These are phyloP conservation scores for Pyrenochaeta sp. DNA, from an alignment of 2,329 filamentous ascomycete genomes.

Conservation along the genomic window DNA sequence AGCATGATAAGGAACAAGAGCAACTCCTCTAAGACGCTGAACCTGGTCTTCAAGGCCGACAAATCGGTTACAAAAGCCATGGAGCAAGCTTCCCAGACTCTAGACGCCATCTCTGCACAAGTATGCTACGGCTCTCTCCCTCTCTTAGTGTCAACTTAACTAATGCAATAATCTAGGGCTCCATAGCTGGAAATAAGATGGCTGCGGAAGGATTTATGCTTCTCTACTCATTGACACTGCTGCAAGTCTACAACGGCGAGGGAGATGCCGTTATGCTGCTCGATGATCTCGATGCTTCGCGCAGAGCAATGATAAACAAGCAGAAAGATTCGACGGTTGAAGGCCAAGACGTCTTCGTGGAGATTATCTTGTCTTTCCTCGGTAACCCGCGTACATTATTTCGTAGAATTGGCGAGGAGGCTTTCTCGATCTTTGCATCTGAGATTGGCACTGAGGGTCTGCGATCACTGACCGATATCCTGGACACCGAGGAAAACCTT, in stretches of 20 bases:
- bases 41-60: slow-evolving; percentile 60
- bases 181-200: slow-evolving; percentile 39
- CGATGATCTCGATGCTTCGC: slow-evolving; percentile 80
- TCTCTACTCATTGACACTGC: slow-evolving; percentile 81
- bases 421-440: slow-evolving; percentile 82
- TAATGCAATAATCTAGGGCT: slow-evolving; percentile 28
- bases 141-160: neutral
- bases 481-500: slow-evolving; percentile 80
- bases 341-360: slow-evolving; percentile 66
- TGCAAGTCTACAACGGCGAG: slow-evolving; percentile 91
- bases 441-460: slow-evolving; percentile 78
- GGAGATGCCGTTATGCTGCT: slow-evolving; percentile 84
- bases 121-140: slow-evolving; percentile 9
- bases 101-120: slow-evolving; percentile 40
- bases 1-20: slow-evolving; percentile 38
- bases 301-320: slow-evolving; percentile 65
- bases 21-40: slow-evolving; percentile 43
- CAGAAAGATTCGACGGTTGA: slow-evolving; percentile 29
- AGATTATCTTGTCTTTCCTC: slow-evolving; percentile 89
- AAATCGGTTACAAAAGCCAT: slow-evolving; percentile 52
- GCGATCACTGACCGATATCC: slow-evolving; percentile 71
- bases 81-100: slow-evolving; percentile 41
- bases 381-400: slow-evolving; percentile 85
- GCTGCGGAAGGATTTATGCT: slow-evolving; percentile 74
- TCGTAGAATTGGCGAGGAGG: slow-evolving; percentile 84